Conservation (phyloP, 106 monocot genomes). For the Phalaenopsis equestris region DNA sequence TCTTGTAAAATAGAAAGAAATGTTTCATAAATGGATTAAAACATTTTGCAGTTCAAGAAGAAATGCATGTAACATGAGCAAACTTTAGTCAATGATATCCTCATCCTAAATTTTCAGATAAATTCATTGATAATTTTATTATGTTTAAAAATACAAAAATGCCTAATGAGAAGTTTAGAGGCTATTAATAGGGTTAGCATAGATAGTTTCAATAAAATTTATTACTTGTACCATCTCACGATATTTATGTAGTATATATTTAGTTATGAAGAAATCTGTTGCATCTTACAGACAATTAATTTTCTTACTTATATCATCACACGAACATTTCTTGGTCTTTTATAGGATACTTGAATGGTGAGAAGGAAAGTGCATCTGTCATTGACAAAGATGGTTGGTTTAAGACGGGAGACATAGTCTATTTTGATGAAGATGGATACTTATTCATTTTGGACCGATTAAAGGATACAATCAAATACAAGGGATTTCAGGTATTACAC, state of each 20-base stretch:
- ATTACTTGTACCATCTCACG: neutral
- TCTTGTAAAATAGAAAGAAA: too few relatives aligned
- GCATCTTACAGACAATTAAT: neutral
- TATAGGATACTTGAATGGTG: constrained; percentile 60
- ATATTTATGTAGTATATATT: neutral
- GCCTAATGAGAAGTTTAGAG: too few relatives aligned
- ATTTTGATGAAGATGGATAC: constrained; percentile 72
- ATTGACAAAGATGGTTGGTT: constrained; percentile 54
- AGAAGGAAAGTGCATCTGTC: constrained; percentile 26
- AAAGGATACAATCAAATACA: constrained; percentile 84
- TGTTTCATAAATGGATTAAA: too few relatives aligned
- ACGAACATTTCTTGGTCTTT: neutral
- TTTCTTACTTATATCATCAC: neutral
- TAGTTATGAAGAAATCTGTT: neutral
- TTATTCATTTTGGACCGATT: constrained; percentile 61
- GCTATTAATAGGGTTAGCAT: too few relatives aligned
- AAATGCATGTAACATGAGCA: too few relatives aligned
- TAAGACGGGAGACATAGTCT: constrained; percentile 63
- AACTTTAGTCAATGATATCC: too few relatives aligned
- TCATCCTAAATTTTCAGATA: too few relatives aligned
- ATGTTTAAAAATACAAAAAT: too few relatives aligned
- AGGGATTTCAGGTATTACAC: constrained; percentile 69
- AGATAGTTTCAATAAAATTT: too few relatives aligned
- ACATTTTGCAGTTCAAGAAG: too few relatives aligned
- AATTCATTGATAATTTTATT: too few relatives aligned